Percentiles rank a stretch among this genome's conserved stretches.
phyloP scores from a whole-genome alignment of 768 basidiomycete genomes.

The Tricholoma furcatifolium region DNA sequence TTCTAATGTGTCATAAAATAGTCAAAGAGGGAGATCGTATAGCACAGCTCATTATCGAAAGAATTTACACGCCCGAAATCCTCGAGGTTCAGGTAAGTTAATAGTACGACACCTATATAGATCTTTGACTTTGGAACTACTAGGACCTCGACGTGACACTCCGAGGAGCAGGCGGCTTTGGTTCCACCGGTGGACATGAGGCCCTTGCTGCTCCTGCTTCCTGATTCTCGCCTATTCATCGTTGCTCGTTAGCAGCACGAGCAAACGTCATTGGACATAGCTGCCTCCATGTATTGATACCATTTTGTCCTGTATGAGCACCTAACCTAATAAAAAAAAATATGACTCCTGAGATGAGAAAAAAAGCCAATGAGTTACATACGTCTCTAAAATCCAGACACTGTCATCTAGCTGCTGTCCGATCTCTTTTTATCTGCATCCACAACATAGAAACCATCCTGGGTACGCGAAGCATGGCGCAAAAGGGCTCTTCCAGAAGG shows the following conservation, averaged over 20 bases:
- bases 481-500: constrained; percentile 44
- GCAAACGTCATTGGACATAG: background rate
- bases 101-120: background rate
- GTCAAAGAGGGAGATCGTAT: constrained; percentile 94
- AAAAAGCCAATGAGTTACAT: background rate
- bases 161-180: constrained; percentile 87
- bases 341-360: background rate
- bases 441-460: constrained; percentile 61
- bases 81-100: constrained; percentile 77
- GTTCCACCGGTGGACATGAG: constrained; percentile 88
- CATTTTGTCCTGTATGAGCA: background rate
- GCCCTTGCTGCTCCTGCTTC: constrained; percentile 33
- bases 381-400: background rate
- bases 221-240: background rate
- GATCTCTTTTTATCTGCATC: constrained; percentile 42
- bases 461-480: constrained; percentile 47
- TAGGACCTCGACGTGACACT: constrained; percentile 84
- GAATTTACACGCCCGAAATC: constrained; percentile 82
- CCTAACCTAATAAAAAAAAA: too few species aligned
- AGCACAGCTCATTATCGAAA: constrained; percentile 92
- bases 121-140: background rate
- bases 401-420: background rate
- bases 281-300: background rate
- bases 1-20: constrained; percentile 26
- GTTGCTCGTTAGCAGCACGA: too few species aligned